Conservation (phyloP, 2,329 filamentous ascomycete genomes). For the Stemphylium beticola region DNA sequence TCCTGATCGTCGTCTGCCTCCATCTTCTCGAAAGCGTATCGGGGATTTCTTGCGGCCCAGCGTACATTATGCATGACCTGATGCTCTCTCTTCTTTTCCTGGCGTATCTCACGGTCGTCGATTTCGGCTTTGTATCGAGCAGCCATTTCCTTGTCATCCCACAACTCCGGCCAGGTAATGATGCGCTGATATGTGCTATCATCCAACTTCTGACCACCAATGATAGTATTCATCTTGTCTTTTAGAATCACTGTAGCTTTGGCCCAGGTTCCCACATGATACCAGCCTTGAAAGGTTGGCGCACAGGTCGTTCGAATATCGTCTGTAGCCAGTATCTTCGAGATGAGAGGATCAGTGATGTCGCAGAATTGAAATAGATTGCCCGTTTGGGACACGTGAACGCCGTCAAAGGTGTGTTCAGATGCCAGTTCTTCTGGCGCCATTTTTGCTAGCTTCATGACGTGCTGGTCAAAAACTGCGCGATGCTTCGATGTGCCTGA, state of each 20-base stretch:
- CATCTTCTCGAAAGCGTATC: constrained; percentile 44
- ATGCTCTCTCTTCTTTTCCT: constrained; percentile 37
- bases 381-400: constrained; percentile 75
- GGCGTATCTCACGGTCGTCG: constrained; percentile 27
- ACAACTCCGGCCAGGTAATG: constrained; percentile 41
- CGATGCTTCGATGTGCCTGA: constrained; percentile 33
- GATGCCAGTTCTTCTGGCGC: constrained; percentile 31
- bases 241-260: constrained; percentile 90
- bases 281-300: constrained; percentile 74
- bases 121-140: constrained; percentile 38
- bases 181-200: constrained; percentile 41
- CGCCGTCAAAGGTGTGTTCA: constrained; percentile 81
- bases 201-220: constrained; percentile 43
- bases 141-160: constrained; percentile 42
- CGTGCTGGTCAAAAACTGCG: constrained; percentile 35
- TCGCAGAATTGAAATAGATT: constrained; percentile 96
- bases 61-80: constrained; percentile 42
- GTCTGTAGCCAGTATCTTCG: constrained; percentile 67
- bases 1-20: constrained; percentile 18
- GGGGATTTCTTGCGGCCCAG: constrained; percentile 40
- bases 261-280: constrained; percentile 76
- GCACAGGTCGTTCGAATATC: constrained; percentile 56
- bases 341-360: constrained; percentile 79
- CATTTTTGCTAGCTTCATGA: constrained; percentile 31
- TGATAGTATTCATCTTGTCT: constrained; percentile 69